Percentiles rank a stretch among this genome's conserved stretches.
These are phyloP conservation scores for Paecilomyces sp. DNA, from an alignment of 2,329 filamentous ascomycete genomes.

Conservation along the genomic window DNA sequence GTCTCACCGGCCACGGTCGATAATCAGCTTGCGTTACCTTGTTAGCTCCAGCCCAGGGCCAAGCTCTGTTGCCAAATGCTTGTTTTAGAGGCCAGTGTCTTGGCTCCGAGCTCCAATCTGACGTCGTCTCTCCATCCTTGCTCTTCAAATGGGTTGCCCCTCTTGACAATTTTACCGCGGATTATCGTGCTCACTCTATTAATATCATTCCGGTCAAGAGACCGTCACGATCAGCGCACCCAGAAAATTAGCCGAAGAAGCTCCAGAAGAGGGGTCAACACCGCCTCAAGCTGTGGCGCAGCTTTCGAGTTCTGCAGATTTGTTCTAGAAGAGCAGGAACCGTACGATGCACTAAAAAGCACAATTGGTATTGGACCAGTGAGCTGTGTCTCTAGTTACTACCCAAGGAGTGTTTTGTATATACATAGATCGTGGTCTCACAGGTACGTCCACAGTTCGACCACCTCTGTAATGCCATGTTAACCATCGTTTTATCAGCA, in stretches of 20 bases:
- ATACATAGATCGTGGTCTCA: neutral
- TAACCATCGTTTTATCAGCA: neutral
- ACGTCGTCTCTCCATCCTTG: slow-evolving; percentile 6
- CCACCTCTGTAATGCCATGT: neutral
- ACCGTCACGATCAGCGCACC: too few species aligned
- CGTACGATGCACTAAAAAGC: neutral
- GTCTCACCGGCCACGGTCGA: slow-evolving; percentile 10
- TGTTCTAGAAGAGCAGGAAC: neutral
- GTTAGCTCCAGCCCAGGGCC: slow-evolving; percentile 7
- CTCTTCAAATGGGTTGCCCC: neutral
- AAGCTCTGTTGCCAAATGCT: slow-evolving; percentile 20
- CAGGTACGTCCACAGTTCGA: neutral
- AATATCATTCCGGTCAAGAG: neutral
- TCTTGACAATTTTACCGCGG: neutral
- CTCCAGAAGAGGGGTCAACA: neutral
- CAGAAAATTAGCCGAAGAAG: neutral
- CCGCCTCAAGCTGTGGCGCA: neutral
- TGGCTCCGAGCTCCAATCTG: slow-evolving; percentile 7
- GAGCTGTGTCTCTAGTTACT: neutral
- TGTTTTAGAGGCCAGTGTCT: slow-evolving; percentile 10
- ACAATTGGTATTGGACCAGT: neutral
- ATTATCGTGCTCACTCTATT: neutral
- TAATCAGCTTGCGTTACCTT: neutral
- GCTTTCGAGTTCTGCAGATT: neutral
- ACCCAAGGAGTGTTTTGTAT: neutral